Evolutionary conservation across 208 protist genomes (phyloP).

Genomic region (Blastocrithidia nonstop): DNA sequence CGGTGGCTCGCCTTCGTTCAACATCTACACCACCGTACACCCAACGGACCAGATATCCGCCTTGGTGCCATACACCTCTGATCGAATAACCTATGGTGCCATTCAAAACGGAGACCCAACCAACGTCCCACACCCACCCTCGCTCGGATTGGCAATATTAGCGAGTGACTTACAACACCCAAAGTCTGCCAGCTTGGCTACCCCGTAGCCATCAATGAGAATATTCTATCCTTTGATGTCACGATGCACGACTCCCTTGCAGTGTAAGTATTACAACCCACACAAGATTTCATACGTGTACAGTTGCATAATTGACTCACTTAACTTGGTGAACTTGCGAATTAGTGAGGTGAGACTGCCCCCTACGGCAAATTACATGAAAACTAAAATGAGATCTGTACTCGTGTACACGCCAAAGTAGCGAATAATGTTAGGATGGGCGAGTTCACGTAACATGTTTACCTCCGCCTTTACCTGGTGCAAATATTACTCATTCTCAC

Average conservation of each 20-base stretch:
- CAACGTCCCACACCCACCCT: conserved; percentile 63
- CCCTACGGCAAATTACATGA: conserved; percentile 86
- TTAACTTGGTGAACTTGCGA: too few species aligned
- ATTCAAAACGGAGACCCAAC: conserved; percentile 87
- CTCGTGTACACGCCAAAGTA: conserved; percentile 74
- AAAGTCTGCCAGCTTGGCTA: conserved; percentile 86
- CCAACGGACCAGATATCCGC: conserved; percentile 91
- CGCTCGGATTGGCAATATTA: conserved; percentile 62
- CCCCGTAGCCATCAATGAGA: conserved; percentile 70
- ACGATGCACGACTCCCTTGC: conserved; percentile 78
- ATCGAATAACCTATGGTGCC: conserved; percentile 85
- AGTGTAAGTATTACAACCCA: conserved; percentile 82
- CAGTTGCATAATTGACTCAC: conserved; percentile 53
- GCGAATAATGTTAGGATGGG: conserved; percentile 82
- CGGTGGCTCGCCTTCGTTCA: conserved; percentile 78
- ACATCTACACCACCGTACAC: conserved; percentile 89
- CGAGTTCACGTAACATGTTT: conserved; percentile 60
- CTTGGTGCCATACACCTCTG: conserved; percentile 81
- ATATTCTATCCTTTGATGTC: conserved; percentile 88
- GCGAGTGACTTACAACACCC: conserved; percentile 80
- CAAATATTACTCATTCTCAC: too few species aligned
- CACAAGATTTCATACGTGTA: conserved; percentile 85
- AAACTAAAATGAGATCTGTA: conserved; percentile 74
- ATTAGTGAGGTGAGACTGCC: too few species aligned
- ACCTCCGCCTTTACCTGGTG: too few species aligned